These are phyloP conservation scores for Magnaporthales sp. DNA, from an alignment of 2,329 filamentous ascomycete species.

Conservation along the genomic window DNA sequence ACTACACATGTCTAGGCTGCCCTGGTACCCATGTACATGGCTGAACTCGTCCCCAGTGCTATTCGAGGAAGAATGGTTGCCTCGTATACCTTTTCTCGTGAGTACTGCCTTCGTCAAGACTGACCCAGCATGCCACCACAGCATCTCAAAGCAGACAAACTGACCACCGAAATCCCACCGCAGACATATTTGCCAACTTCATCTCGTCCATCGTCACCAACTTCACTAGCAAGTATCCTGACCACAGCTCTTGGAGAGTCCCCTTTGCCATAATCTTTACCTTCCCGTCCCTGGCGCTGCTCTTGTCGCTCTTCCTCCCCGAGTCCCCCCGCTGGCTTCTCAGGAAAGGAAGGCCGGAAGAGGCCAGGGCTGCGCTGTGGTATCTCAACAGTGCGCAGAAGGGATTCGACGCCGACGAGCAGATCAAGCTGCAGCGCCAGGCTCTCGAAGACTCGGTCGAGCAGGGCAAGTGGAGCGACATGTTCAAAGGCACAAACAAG, in stretches of 20 bases:
- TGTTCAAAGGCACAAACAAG: conserved; percentile 10
- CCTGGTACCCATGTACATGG: conserved; percentile 14
- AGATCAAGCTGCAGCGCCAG: conserved; percentile 9
- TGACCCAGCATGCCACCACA: background rate
- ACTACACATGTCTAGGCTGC: conserved; percentile 1
- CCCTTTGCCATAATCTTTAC: conserved; percentile 12
- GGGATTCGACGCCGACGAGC: conserved; percentile 11
- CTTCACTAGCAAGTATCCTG: conserved; percentile 11
- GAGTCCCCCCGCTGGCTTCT: conserved; percentile 21
- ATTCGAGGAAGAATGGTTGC: conserved; percentile 12
- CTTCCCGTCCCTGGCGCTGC: conserved; percentile 10
- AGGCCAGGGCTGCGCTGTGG: conserved; percentile 10
- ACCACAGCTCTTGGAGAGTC: conserved; percentile 13
- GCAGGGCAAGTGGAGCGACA: conserved; percentile 5
- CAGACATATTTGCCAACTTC: conserved; percentile 12
- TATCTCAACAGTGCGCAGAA: conserved; percentile 11
- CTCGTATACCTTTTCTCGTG: conserved; percentile 11
- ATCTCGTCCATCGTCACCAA: conserved; percentile 14
- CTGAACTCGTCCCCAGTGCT: conserved; percentile 14
- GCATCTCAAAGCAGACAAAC: background rate
- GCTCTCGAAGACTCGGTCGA: conserved; percentile 7
- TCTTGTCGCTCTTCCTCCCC: conserved; percentile 12
- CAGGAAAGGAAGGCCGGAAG: conserved; percentile 10
- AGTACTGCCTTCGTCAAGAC: background rate
- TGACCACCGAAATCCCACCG: background rate